Percentiles rank a stretch among this genome's conserved stretches.
These are phyloP conservation scores for Amauroascus niger DNA, from an alignment of 2,329 filamentous ascomycete species.

Conservation along the genomic window DNA sequence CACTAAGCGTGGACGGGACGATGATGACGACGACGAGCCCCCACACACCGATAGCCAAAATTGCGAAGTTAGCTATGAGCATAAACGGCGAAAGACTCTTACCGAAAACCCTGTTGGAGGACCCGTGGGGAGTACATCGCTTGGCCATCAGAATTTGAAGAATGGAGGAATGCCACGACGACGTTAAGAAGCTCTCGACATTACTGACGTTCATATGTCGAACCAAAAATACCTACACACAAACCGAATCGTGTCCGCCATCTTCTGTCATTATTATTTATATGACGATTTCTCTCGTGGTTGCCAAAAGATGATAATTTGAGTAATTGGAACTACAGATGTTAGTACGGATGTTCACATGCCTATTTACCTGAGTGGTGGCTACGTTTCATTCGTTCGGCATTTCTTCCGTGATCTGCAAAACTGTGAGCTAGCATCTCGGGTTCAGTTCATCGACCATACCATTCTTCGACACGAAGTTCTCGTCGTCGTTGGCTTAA, in stretches of 20 bases:
- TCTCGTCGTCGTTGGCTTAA: not conserved
- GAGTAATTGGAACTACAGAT: too few relatives aligned
- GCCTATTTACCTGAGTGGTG: too few relatives aligned
- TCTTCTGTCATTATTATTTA: too few relatives aligned
- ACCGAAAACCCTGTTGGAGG: slow-evolving; percentile 47
- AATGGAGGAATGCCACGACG: slow-evolving; percentile 35
- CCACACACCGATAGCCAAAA: slow-evolving; percentile 52
- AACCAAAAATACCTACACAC: not conserved
- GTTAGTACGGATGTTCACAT: too few relatives aligned
- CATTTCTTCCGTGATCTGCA: too few relatives aligned
- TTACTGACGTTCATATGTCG: not conserved
- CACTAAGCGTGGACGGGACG: slow-evolving; percentile 54
- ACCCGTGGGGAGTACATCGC: slow-evolving; percentile 32
- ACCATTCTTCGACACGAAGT: too few relatives aligned
- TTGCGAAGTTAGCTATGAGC: slow-evolving; percentile 49
- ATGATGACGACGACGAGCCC: slow-evolving; percentile 56
- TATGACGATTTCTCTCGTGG: too few relatives aligned
- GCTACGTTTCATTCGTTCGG: too few relatives aligned
- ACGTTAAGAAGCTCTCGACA: slow-evolving; percentile 21
- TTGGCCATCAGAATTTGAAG: slow-evolving; percentile 37
- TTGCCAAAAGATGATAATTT: too few relatives aligned
- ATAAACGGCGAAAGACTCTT: slow-evolving; percentile 73
- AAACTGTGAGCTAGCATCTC: too few relatives aligned
- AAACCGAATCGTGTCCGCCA: too few relatives aligned
- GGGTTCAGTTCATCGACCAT: too few relatives aligned